Base-by-base conservation (phyloP, 2,329 filamentous ascomycete species). In the Fusarium brevicatenulatum region DNA sequence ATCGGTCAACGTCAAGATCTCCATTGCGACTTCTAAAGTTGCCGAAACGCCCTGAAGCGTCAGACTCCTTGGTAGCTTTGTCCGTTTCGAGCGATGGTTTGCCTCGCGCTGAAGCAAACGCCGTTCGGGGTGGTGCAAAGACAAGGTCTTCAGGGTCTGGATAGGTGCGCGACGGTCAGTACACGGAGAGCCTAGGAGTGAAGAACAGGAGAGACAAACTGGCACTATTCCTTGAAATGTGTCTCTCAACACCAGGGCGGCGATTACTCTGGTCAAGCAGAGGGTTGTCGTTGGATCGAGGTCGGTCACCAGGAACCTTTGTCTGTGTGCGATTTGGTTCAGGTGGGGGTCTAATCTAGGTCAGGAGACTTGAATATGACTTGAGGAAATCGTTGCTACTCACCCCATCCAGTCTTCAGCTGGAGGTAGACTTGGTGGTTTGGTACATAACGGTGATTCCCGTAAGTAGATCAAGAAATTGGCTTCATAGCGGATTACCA, bases 361-460 rank as follows among this genome's bases (percentile, higher is more conserved):
- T 72, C 73, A 67, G 77, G 69, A 72, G 67, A 68, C 61, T 71
- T 71, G 63, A 68, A 65, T 65, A 50, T 54, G 62, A 43, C 52
- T 58, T 60, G 37, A 64, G 39, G 32, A 52, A 25, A 34, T 42
- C 49, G 58, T 62, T 56, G 61, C 11, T 54, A 83, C 89, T 80
- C 86, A 97, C 93, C 95, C 95, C 94, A 98, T 97, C 95, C 95
- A 98, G 86, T 97, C 94, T 84, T 97, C 94, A 72, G 92, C 89
- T 32, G 94, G 92, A 73, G 95, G 95, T 50, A 98, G 88, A 72
- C 88, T 89, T 72, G 91, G 86, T 52, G 95, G 95, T 83, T 93
- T 97, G 77, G 88, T 85, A 79, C 95, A 95, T 81, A 97, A 86
- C 74, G 95, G 95, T 73, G 95, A 98, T 68, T 92, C 87, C 83